These are phyloP conservation scores for Postia placenta DNA, from an alignment of 768 basidiomycete genomes.

Conservation along the genomic window DNA sequence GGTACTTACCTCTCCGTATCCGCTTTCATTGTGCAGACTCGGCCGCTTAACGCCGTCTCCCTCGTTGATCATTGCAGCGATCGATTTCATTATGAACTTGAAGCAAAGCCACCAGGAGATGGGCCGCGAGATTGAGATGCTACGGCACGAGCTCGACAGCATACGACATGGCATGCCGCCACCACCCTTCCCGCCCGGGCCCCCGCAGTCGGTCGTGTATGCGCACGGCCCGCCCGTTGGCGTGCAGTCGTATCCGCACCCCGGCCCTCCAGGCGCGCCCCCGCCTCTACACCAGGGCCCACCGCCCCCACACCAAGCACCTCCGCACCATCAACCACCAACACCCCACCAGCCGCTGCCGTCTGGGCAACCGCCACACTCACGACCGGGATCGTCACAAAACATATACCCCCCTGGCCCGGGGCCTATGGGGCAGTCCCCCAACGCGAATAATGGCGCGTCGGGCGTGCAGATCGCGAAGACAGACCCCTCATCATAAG, in stretches of 20 bases:
- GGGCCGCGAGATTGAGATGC: slow-evolving; percentile 70
- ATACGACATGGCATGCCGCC: slow-evolving; percentile 50
- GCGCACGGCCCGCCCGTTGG: slow-evolving; percentile 32
- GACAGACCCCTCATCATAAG: slow-evolving; percentile 21
- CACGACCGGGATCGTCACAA: slow-evolving; percentile 60
- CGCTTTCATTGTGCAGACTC: not conserved
- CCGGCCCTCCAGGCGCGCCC: slow-evolving; percentile 36
- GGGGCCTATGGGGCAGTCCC: slow-evolving; percentile 4
- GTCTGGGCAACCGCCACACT: slow-evolving; percentile 31
- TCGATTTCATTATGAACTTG: slow-evolving; percentile 79
- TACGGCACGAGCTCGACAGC: slow-evolving; percentile 68
- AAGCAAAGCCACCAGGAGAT: slow-evolving; percentile 76
- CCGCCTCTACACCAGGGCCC: slow-evolving; percentile 36
- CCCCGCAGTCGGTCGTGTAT: slow-evolving; percentile 42
- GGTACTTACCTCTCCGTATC: slow-evolving; percentile 42
- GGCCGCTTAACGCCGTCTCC: not conserved
- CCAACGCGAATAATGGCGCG: slow-evolving; percentile 20
- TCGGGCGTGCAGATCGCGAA: slow-evolving; percentile 11
- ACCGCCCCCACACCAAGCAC: slow-evolving; percentile 35
- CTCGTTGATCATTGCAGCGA: slow-evolving; percentile 39
- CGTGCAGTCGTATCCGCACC: slow-evolving; percentile 27
- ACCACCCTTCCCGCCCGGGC: slow-evolving; percentile 46
- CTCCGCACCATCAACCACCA: slow-evolving; percentile 25
- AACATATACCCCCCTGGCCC: slow-evolving; percentile 43
- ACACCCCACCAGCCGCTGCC: slow-evolving; percentile 17